These are phyloP conservation scores for Lasiodiplodia citricola DNA, from an alignment of 2,329 filamentous ascomycete species.

Conservation along the genomic window DNA sequence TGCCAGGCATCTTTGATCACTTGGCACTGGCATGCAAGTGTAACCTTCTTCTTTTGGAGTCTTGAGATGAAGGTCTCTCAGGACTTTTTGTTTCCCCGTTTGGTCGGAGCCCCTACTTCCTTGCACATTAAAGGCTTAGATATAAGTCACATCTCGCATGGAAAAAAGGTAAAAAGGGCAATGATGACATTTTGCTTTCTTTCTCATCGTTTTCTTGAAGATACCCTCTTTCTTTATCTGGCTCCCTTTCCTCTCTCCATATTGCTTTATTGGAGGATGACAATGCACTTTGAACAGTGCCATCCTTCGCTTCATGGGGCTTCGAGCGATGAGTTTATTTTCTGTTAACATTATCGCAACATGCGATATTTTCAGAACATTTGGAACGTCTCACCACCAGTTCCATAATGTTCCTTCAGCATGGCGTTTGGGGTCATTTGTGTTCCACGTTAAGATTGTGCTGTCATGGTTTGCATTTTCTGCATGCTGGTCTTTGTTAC, in stretches of 20 bases:
- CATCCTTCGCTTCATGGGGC: background rate
- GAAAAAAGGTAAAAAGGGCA: background rate
- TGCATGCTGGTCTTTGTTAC: background rate
- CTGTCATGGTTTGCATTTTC: background rate
- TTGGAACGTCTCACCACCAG: background rate
- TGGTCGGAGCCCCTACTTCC: background rate
- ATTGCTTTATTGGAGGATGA: background rate
- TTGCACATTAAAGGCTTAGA: background rate
- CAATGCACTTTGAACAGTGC: background rate
- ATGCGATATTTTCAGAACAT: background rate
- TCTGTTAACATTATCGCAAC: background rate
- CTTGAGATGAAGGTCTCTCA: background rate
- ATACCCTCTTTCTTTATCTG: conserved; percentile 16
- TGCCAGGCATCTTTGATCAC: background rate
- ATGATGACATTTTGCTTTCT: background rate
- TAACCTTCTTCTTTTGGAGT: background rate
- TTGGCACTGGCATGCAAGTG: too few species aligned
- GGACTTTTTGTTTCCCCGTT: background rate
- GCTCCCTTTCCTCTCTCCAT: background rate
- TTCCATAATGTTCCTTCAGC: background rate
- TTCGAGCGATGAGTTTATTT: background rate
- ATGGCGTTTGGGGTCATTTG: background rate
- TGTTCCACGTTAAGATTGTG: background rate
- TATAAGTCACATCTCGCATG: background rate
- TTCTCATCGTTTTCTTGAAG: conserved; percentile 3